Conservation (phyloP, 352 stramenopile species). For the Phytophthora meadii region DNA sequence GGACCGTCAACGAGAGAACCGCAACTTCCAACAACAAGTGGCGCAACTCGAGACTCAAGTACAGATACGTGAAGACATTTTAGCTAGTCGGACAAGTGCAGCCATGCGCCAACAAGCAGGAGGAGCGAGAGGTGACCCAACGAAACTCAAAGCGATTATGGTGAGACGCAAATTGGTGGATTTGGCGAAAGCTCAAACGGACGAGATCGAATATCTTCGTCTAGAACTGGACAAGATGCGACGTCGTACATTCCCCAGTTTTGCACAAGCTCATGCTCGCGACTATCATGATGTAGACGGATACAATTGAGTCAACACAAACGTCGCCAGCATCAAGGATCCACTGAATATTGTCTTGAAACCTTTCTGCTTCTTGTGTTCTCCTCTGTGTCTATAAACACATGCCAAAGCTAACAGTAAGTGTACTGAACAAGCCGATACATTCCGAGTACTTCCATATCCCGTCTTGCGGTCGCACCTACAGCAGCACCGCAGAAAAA, state of each 20-base stretch:
- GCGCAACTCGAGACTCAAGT: conserved; percentile 84
- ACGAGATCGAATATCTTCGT: conserved; percentile 91
- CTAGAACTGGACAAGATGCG: conserved; percentile 92
- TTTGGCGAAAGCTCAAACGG: conserved; percentile 88
- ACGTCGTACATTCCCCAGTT: conserved; percentile 93
- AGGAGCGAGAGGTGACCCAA: conserved; percentile 23
- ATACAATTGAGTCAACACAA: background rate
- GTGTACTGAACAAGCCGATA: no score
- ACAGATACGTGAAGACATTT: conserved; percentile 89
- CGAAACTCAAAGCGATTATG: conserved; percentile 87
- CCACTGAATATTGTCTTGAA: conserved; percentile 2
- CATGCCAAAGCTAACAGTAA: no score
- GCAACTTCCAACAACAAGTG: conserved; percentile 76
- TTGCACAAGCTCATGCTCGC: conserved; percentile 65
- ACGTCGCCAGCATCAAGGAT: background rate
- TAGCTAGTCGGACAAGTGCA: conserved; percentile 70
- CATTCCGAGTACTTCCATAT: no score
- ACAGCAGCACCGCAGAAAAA: conserved; percentile 32
- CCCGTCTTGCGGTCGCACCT: background rate
- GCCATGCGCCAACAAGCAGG: conserved; percentile 42
- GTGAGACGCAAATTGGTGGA: conserved; percentile 91
- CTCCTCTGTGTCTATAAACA: background rate
- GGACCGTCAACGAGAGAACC: conserved; percentile 85
- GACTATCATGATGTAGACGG: conserved; percentile 45
- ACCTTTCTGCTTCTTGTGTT: conserved; percentile 1